Evolutionary conservation across 306 rosid genomes (phyloP).

Genomic region (Calophaca sinica): DNA sequence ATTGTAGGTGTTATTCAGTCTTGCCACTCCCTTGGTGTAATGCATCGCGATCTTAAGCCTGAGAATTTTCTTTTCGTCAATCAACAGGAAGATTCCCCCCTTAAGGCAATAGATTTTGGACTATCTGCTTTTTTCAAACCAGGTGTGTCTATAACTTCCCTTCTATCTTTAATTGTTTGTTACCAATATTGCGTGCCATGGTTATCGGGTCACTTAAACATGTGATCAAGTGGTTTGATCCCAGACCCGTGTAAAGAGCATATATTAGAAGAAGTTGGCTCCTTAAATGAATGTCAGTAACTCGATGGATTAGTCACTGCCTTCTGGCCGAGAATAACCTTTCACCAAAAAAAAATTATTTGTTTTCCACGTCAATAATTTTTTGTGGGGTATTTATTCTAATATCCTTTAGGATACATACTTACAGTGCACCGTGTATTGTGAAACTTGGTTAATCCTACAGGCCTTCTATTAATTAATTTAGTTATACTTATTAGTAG

Average conservation of each 20-base stretch:
- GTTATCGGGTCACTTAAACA: too few species aligned
- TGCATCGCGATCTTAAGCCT: conserved; percentile 97
- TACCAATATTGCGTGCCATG: background rate
- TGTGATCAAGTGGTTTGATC: too few species aligned
- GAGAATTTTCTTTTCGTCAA: conserved; percentile 89
- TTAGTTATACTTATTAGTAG: background rate
- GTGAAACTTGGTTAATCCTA: background rate
- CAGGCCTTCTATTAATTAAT: background rate
- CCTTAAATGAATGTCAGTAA: background rate
- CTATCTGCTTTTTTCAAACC: conserved; percentile 90
- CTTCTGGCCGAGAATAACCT: too few species aligned
- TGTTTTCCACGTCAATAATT: background rate
- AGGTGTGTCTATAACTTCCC: conserved; percentile 53
- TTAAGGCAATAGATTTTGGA: conserved; percentile 93
- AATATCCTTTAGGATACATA: too few species aligned
- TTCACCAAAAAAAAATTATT: too few species aligned
- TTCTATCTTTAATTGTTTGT: conserved; percentile 14
- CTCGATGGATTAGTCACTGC: too few species aligned
- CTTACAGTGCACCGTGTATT: background rate
- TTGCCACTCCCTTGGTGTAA: conserved; percentile 94
- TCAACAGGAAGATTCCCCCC: conserved; percentile 77
- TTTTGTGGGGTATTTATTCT: conserved; percentile 7
- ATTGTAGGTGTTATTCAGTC: conserved; percentile 80
- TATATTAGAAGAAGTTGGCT: background rate
- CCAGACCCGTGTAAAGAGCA: too few species aligned